Evolutionary conservation across 495 filamentous ascomycete species (phyloP).

Genomic region (Cenococcum geophilum): DNA sequence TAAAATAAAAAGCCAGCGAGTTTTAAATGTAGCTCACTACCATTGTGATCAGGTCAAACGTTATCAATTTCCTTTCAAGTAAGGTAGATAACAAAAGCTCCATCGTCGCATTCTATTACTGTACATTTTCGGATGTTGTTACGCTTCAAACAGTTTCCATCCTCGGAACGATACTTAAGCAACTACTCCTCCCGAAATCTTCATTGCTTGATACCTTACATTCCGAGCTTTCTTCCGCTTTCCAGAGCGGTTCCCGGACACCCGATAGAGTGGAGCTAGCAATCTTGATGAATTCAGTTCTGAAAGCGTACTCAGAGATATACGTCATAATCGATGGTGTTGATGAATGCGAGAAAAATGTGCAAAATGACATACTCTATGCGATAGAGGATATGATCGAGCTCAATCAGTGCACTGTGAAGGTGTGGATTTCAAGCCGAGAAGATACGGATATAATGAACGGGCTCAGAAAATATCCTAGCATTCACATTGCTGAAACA

Average conservation of each 20-base stretch:
- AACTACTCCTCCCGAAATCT: constrained; percentile 7
- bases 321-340: constrained; percentile 24
- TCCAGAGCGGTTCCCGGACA: background rate
- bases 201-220: background rate
- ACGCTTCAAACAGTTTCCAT: constrained; percentile 12
- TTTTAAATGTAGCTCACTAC: no score
- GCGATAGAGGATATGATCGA: no score
- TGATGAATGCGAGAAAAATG: constrained; percentile 15
- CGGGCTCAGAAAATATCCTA: no score
- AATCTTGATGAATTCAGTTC: background rate
- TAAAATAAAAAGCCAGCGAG: background rate
- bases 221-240: background rate
- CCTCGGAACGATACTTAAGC: constrained; percentile 13
- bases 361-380: background rate
- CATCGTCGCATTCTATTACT: constrained; percentile 21
- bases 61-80: constrained; percentile 9
- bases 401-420: no score
- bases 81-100: background rate
- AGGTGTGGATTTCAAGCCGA: no score
- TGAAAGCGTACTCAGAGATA: no score
- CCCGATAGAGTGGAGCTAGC: background rate
- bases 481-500: no score
- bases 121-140: constrained; percentile 15
- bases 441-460: no score
- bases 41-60: background rate